A percentile compares a stretch with the other conserved stretches of the same genome.
Conservation (phyloP, 208 protist species). For the Trypanosoma mega region DNA sequence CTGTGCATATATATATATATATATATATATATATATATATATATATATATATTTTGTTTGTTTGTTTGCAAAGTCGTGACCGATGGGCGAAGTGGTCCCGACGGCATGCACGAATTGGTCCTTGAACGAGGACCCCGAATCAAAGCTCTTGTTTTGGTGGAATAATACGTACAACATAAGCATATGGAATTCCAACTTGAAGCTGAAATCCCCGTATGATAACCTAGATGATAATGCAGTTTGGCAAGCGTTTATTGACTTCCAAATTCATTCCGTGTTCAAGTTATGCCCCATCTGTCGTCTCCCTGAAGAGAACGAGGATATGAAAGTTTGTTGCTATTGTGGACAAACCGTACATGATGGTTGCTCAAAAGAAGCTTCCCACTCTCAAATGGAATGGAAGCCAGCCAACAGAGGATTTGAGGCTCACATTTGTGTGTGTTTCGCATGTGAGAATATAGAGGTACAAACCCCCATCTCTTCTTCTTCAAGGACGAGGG, state of each 20-base stretch:
- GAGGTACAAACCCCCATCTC: slow-evolving; percentile 14
- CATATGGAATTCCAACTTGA: slow-evolving; percentile 57
- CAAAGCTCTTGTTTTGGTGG: slow-evolving; percentile 67
- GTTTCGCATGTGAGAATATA: slow-evolving; percentile 50
- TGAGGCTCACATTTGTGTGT: slow-evolving; percentile 42
- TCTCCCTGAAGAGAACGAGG: slow-evolving; percentile 55
- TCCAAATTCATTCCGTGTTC: slow-evolving; percentile 57
- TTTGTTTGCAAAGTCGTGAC: slow-evolving; percentile 2
- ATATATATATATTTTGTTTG: slow-evolving; percentile 24
- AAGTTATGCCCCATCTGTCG: slow-evolving; percentile 70
- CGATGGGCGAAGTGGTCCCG: slow-evolving; percentile 33
- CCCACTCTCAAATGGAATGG: slow-evolving; percentile 47
- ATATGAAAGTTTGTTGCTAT: slow-evolving; percentile 80
- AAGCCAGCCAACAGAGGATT: slow-evolving; percentile 65
- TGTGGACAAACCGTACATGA: slow-evolving; percentile 62
- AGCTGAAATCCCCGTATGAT: slow-evolving; percentile 28
- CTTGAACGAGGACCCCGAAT: slow-evolving; percentile 51
- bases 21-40: slow-evolving; percentile 19
- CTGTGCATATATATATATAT: slow-evolving; percentile 7
- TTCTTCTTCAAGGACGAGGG: background rate
- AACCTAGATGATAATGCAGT: slow-evolving; percentile 50
- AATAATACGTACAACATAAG: slow-evolving; percentile 72
- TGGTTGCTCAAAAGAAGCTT: slow-evolving; percentile 47
- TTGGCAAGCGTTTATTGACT: slow-evolving; percentile 62
- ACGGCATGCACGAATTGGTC: slow-evolving; percentile 74